Evolutionary conservation across 805 yeast species (phyloP).

Genomic region (Starmerella bacillaris): DNA sequence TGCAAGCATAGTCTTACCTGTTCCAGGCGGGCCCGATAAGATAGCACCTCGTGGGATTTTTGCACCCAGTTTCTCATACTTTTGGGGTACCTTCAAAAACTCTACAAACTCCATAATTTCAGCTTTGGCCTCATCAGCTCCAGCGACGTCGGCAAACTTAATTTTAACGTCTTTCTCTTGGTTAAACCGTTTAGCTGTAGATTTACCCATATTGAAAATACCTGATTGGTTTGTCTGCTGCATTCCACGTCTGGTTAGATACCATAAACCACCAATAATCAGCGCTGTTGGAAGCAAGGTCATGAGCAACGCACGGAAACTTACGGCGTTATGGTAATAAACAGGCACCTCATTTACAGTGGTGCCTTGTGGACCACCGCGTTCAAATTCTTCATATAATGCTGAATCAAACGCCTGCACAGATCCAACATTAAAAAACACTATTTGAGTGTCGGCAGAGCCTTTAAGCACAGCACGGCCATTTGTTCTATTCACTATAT

Average conservation of each 20-base stretch:
- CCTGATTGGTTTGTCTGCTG: slow-evolving; percentile 63
- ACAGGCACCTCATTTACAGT: slow-evolving; percentile 54
- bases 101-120: slow-evolving; percentile 97
- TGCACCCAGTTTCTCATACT: slow-evolving; percentile 87
- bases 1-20: slow-evolving; percentile 93
- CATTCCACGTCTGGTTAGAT: slow-evolving; percentile 49
- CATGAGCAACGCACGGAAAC: slow-evolving; percentile 40
- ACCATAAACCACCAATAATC: slow-evolving; percentile 75
- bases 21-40: slow-evolving; percentile 96
- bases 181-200: slow-evolving; percentile 79
- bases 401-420: slow-evolving; percentile 73
- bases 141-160: slow-evolving; percentile 88
- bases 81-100: slow-evolving; percentile 74
- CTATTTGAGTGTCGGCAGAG: slow-evolving; percentile 25
- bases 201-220: slow-evolving; percentile 66
- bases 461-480: slow-evolving; percentile 46
- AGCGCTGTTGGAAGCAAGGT: slow-evolving; percentile 79
- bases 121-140: slow-evolving; percentile 89
- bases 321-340: slow-evolving; percentile 54
- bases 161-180: slow-evolving; percentile 80
- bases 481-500: slow-evolving; percentile 56
- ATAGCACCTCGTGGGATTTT: slow-evolving; percentile 97
- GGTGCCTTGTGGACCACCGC: too few relatives aligned
- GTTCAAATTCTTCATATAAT: slow-evolving; percentile 26
- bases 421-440: slow-evolving; percentile 68